Evolutionary conservation across 2,329 filamentous ascomycete genomes (phyloP).

Genomic region (Colletotrichum tropicicola): DNA sequence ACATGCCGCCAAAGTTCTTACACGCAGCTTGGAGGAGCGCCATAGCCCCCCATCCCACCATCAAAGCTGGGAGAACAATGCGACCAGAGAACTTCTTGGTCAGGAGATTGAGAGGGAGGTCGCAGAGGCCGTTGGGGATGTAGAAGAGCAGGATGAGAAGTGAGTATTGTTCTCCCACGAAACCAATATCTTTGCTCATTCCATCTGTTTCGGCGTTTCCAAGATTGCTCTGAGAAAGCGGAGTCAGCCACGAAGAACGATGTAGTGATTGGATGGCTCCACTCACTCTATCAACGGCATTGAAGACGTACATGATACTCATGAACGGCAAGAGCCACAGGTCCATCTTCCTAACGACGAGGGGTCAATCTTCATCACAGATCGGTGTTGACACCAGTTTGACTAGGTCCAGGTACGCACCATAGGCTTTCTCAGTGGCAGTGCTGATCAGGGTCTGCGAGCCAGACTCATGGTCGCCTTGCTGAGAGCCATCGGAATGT

Average conservation of each 20-base stretch:
- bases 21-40: too few relatives aligned
- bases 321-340: conserved; percentile 51
- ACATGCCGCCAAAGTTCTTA: too few relatives aligned
- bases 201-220: conserved; percentile 61
- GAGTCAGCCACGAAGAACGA: too few relatives aligned
- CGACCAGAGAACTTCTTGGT: conserved; percentile 52
- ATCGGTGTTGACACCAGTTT: neutral
- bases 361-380: neutral
- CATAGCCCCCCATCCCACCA: too few relatives aligned
- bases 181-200: conserved; percentile 44
- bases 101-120: conserved; percentile 57
- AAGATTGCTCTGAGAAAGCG: conserved; percentile 51
- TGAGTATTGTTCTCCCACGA: conserved; percentile 51
- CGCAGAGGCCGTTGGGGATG: conserved; percentile 57
- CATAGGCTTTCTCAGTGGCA: neutral
- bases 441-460: neutral
- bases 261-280: too few relatives aligned
- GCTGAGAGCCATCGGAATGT: neutral
- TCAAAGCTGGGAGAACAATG: conserved; percentile 44
- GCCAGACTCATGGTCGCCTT: neutral
- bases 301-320: conserved; percentile 44
- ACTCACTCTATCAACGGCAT: conserved; percentile 31
- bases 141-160: conserved; percentile 59
- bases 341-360: conserved; percentile 51
- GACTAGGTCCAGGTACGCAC: neutral